Percentiles rank a stretch among this genome's conserved stretches.
phyloP scores from a whole-genome alignment of 768 basidiomycete genomes.

The Auricularia heimuer region DNA sequence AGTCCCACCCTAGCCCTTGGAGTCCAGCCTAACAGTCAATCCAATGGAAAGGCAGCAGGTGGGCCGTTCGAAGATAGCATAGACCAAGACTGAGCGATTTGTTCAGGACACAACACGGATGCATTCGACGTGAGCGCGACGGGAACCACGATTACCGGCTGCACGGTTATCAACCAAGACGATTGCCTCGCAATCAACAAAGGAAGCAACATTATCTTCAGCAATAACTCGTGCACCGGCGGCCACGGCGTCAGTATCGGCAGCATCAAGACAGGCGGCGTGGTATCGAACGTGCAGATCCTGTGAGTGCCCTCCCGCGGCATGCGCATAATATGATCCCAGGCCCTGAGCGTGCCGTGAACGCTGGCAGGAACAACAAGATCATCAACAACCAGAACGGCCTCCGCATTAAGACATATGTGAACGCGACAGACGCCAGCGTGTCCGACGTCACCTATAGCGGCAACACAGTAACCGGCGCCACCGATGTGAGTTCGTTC shows the following conservation, averaged over 20 bases:
- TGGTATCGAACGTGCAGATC: slow-evolving; percentile 6
- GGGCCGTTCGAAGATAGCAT: not conserved
- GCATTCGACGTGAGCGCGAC: slow-evolving; percentile 17
- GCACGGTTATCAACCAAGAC: slow-evolving; percentile 25
- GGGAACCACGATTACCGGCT: slow-evolving; percentile 10
- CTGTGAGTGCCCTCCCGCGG: not conserved
- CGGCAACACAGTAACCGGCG: slow-evolving; percentile 10
- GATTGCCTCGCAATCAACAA: slow-evolving; percentile 51
- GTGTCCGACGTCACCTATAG: slow-evolving; percentile 15
- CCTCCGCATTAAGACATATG: slow-evolving; percentile 41
- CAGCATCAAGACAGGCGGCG: slow-evolving; percentile 11
- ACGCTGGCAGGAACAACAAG: slow-evolving; percentile 29
- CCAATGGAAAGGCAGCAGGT: slow-evolving; percentile 40
- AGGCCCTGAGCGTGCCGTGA: no score
- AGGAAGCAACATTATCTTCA: slow-evolving; percentile 27
- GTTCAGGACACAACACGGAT: slow-evolving; percentile 16
- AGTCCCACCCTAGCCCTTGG: slow-evolving; percentile 35
- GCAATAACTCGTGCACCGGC: slow-evolving; percentile 40
- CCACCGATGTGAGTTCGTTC: not conserved
- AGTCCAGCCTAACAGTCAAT: slow-evolving; percentile 40
- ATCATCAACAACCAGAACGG: slow-evolving; percentile 34
- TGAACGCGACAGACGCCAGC: slow-evolving; percentile 10
- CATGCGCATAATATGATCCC: no score
- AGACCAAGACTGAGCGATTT: not conserved
- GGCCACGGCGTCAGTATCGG: slow-evolving; percentile 61